Evolutionary conservation across 495 filamentous ascomycete genomes (phyloP).

Genomic region (Penicillium arizonense): DNA sequence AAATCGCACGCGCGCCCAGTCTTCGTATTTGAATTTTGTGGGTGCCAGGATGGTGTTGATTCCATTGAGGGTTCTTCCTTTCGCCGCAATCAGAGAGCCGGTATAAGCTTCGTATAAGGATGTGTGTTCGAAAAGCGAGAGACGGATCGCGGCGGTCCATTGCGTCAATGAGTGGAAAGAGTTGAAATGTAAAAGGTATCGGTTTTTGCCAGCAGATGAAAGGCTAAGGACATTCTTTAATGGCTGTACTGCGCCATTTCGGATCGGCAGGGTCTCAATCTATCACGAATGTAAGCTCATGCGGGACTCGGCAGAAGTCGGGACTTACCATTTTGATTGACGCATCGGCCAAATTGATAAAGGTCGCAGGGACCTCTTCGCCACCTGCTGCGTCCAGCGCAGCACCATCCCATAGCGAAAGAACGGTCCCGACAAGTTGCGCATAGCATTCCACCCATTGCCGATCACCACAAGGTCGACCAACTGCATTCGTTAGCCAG

Average conservation of each 20-base stretch:
- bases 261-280: slow-evolving; percentile 89
- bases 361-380: slow-evolving; percentile 86
- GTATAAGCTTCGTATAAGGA: slow-evolving; percentile 96
- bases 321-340: slow-evolving; percentile 88
- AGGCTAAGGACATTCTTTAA: slow-evolving; percentile 93
- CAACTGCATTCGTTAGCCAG: slow-evolving; percentile 56
- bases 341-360: slow-evolving; percentile 95
- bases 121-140: slow-evolving; percentile 92
- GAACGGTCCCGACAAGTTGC: slow-evolving; percentile 88
- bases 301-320: not conserved
- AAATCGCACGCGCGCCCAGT: slow-evolving; percentile 95
- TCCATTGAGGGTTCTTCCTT: slow-evolving; percentile 82
- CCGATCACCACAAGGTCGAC: slow-evolving; percentile 79
- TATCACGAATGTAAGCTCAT: slow-evolving; percentile 31
- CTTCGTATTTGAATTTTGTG: slow-evolving; percentile 70
- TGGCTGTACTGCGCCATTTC: slow-evolving; percentile 67
- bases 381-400: slow-evolving; percentile 87
- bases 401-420: slow-evolving; percentile 94
- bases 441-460: slow-evolving; percentile 97
- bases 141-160: slow-evolving; percentile 92
- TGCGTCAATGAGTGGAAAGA: slow-evolving; percentile 89
- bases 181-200: slow-evolving; percentile 94
- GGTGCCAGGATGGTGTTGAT: slow-evolving; percentile 85
- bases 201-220: slow-evolving; percentile 91
- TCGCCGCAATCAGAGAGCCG: slow-evolving; percentile 91